phyloP scores from a whole-genome alignment of 345 rosid genomes.

The Citrus sinensis region DVS_A1.0 CM039163.1:45403001-45403500 shows the following conservation, averaged over 20 bases:
- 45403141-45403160: background rate
- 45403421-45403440: background rate
- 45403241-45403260: background rate
- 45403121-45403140: background rate
- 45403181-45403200: background rate
- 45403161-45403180: background rate
- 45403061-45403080: conserved; percentile 90
- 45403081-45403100: conserved; percentile 3
- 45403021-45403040: conserved; percentile 96
- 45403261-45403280: background rate
- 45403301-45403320: background rate
- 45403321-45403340: background rate
- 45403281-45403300: background rate
- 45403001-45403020: conserved; percentile 95
- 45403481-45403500: background rate
- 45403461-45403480: background rate
- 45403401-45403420: background rate
- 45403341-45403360: background rate
- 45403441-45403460: background rate
- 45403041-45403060: conserved; percentile 84
- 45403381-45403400: background rate
- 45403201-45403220: background rate
- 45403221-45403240: background rate
- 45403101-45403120: background rate
- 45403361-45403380: background rate